Evolutionary conservation across 2,329 filamentous ascomycete genomes (phyloP), one percentile per base, ranked within the genome.

Genomic region (Aureobasidium namibiae): DNA sequence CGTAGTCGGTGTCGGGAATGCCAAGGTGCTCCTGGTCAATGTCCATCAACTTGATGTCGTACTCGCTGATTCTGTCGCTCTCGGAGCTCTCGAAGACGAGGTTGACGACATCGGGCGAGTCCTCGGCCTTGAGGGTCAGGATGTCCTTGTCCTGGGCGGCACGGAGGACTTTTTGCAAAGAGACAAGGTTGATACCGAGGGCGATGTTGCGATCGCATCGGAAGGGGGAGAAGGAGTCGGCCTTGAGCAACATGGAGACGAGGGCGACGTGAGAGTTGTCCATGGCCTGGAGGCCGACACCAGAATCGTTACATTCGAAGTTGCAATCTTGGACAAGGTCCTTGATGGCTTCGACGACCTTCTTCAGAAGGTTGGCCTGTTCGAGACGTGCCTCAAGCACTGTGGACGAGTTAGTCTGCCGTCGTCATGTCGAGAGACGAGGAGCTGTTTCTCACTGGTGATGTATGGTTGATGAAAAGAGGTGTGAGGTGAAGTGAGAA

Each of bases 241-340:
- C 89, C 79, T 94, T 94, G 74, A 99, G 88, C 82, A 95, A 86
- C 94, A 99, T 99, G 66, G 94, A 96, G 57, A 99, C 94, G 59
- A 99, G 89, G 63, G 94, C 94, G 69, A 99, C 94, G 78, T 99
- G 94, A 53, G 92, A 97, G 84, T 97, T 99, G 82, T 99, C 94
- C 95, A 99, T 99, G 71, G 94, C 94, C 78, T 99, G 94, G 60
- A 99, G 89, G 54, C 92, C 92, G 71, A 99, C 94, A 63, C 94
- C 94, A 59, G 90, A 92, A 82, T 99, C 95, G 88, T 97, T 99
- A 88, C 95, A 99, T 82, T 99, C 94, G 79, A 99, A 99, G 80
- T 99, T 99, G 86, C 94, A 99, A 79, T 99, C 94, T 77, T 97
- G 94, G 57, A 99, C 94, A 54, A 99, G 86, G 71, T 99, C 94